These are phyloP conservation scores for Tuctoria greenei DNA, from an alignment of 176 grass and related monocot species.

Conservation along the genomic window DNA sequence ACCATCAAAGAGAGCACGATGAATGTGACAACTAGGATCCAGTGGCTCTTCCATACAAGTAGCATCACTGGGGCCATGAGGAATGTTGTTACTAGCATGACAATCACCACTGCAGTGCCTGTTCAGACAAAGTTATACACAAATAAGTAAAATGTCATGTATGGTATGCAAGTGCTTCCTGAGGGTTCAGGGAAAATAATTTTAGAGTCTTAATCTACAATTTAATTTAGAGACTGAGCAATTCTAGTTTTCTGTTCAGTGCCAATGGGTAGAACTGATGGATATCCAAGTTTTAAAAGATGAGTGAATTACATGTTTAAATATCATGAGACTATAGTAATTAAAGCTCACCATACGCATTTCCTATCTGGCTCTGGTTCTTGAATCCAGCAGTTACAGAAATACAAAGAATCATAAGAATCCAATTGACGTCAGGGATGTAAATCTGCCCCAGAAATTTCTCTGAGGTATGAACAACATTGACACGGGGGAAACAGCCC, in stretches of 20 bases:
- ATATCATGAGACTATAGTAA: neutral
- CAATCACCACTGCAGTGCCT: slow-evolving; percentile 87
- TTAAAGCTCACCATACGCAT: slow-evolving; percentile 79
- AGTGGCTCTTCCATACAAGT: slow-evolving; percentile 81
- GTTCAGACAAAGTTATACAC: slow-evolving; percentile 28
- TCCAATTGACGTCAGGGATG: slow-evolving; percentile 88
- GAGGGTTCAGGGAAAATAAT: neutral
- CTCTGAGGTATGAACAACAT: slow-evolving; percentile 78
- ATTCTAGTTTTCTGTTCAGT: neutral
- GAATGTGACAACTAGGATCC: slow-evolving; percentile 67
- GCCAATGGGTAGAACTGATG: neutral
- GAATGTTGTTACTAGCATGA: slow-evolving; percentile 83
- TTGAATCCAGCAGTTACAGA: slow-evolving; percentile 89
- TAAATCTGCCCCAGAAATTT: slow-evolving; percentile 86
- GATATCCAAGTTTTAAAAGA: neutral
- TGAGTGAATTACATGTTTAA: slow-evolving; percentile 4
- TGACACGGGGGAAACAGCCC: slow-evolving; percentile 86
- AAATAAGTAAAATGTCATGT: slow-evolving; percentile 18
- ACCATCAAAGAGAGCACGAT: slow-evolving; percentile 54
- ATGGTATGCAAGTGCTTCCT: slow-evolving; percentile 8
- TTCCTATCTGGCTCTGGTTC: slow-evolving; percentile 71
- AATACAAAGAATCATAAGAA: slow-evolving; percentile 87
- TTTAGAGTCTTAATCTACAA: neutral
- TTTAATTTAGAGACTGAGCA: neutral
- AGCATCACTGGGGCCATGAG: slow-evolving; percentile 83